Evolutionary conservation across 2,329 filamentous ascomycete genomes (phyloP).

Genomic region (Aureobasidium sp.): DNA sequence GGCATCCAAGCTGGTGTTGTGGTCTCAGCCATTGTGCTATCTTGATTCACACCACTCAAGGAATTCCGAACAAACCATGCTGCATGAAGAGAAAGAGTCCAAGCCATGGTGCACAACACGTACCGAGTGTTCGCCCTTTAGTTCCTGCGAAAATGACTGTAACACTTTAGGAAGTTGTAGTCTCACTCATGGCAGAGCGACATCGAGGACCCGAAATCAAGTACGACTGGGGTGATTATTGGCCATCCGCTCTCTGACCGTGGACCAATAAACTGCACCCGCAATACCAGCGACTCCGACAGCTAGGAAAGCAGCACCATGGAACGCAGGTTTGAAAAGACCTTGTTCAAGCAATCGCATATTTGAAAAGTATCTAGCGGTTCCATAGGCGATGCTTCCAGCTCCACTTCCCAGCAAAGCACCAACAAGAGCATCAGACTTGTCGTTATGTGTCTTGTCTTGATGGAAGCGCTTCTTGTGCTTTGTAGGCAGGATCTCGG

Average conservation of each 20-base stretch:
- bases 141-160: background rate
- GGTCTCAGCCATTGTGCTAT: too few species aligned
- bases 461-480: conserved; percentile 29
- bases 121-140: too few species aligned
- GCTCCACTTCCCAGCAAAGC: conserved; percentile 41
- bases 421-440: conserved; percentile 20
- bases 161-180: too few species aligned
- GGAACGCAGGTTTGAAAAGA: conserved; percentile 32
- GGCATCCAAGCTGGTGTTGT: too few species aligned
- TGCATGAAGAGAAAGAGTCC: too few species aligned
- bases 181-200: too few species aligned
- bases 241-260: conserved; percentile 2
- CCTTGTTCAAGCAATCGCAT: conserved; percentile 39
- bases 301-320: conserved; percentile 26
- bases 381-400: conserved; percentile 43
- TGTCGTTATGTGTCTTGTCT: conserved; percentile 5
- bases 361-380: conserved; percentile 41
- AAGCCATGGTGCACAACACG: too few species aligned
- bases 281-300: conserved; percentile 27
- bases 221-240: background rate
- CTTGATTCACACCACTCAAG: too few species aligned
- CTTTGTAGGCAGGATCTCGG: conserved; percentile 24
- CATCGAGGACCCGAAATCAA: background rate
- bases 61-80: too few species aligned
- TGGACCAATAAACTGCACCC: conserved; percentile 22